phyloP scores from a whole-genome alignment of 2,329 filamentous ascomycete genomes.

The Orbilia quercus region DNA sequence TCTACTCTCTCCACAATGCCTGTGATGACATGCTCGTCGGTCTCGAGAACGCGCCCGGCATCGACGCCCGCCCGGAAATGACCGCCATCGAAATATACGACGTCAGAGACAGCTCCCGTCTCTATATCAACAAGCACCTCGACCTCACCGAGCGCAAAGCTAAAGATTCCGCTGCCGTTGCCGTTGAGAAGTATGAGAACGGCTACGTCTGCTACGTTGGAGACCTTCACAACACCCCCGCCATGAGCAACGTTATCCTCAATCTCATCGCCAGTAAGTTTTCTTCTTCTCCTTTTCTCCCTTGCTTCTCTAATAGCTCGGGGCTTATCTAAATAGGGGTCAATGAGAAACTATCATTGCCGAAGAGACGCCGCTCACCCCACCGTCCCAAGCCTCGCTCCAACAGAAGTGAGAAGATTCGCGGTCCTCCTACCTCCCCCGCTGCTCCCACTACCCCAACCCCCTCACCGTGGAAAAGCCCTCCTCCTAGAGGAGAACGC shows the following conservation, averaged over 20 bases:
- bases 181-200: slow-evolving; percentile 19
- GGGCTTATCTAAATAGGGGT: too few species aligned
- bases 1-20: slow-evolving; percentile 9
- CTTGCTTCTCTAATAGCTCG: too few species aligned
- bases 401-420: neutral
- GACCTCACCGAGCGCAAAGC: neutral
- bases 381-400: neutral
- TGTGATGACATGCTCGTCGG: slow-evolving; percentile 8
- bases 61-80: slow-evolving; percentile 20
- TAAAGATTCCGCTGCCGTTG: slow-evolving; percentile 19
- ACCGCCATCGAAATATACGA: slow-evolving; percentile 10
- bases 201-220: slow-evolving; percentile 39
- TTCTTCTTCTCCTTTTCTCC: too few species aligned
- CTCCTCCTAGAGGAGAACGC: neutral
- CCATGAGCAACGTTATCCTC: slow-evolving; percentile 16
- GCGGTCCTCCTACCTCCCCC: neutral
- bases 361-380: too few species aligned
- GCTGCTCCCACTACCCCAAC: too few species aligned
- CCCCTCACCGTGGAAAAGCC: too few species aligned
- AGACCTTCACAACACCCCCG: neutral
- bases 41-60: slow-evolving; percentile 5
- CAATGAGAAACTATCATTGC: too few species aligned
- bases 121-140: slow-evolving; percentile 26
- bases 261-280: slow-evolving; percentile 33
- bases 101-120: slow-evolving; percentile 21